Percentiles rank a stretch among this genome's conserved stretches.
Evolutionary conservation across 495 filamentous ascomycete species (phyloP).

Genomic region (Talaromyces ruber): DNA sequence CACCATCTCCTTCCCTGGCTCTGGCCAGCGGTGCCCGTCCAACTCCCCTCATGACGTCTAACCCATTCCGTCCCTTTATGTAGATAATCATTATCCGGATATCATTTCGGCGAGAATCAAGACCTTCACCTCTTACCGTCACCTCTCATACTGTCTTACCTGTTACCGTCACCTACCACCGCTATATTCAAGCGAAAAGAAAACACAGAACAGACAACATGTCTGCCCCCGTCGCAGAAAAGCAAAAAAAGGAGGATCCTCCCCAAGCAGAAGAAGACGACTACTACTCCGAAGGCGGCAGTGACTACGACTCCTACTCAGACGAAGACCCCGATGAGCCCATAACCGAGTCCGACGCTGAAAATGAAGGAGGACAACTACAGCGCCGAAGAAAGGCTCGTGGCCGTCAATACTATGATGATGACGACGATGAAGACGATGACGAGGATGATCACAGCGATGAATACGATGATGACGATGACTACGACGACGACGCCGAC

Average conservation of each 20-base stretch:
- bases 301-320: constrained; percentile 32
- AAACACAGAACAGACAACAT: background rate
- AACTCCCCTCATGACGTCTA: background rate
- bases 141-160: too few relatives aligned
- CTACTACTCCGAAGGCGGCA: constrained; percentile 32
- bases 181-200: background rate
- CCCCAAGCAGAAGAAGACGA: constrained; percentile 28
- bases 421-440: constrained; percentile 28
- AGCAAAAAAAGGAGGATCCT: constrained; percentile 20
- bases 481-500: constrained; percentile 11
- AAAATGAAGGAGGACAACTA: background rate
- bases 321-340: constrained; percentile 36
- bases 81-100: background rate
- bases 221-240: constrained; percentile 31
- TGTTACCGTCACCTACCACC: background rate
- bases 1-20: background rate
- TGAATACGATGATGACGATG: constrained; percentile 15
- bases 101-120: background rate
- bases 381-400: constrained; percentile 1
- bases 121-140: background rate
- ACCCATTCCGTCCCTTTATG: background rate
- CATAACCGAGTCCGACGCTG: constrained; percentile 2
- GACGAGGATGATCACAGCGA: constrained; percentile 17
- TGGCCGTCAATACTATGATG: constrained; percentile 38
- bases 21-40: background rate